These are phyloP conservation scores for Talaromyces marneffei DNA, from an alignment of 2,329 filamentous ascomycete genomes.

Conservation along the genomic window DNA sequence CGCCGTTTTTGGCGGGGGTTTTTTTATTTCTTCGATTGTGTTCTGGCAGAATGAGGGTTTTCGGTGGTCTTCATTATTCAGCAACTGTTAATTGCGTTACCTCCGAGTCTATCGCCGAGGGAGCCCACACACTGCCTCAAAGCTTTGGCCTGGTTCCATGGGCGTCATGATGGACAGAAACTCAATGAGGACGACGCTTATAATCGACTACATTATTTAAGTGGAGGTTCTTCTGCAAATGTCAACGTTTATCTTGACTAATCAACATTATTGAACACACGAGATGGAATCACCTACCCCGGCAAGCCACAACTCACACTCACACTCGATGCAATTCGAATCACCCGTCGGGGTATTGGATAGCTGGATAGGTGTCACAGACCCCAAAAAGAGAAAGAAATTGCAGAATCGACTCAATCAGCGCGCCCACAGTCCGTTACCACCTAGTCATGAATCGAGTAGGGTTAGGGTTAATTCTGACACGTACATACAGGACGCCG, in stretches of 20 bases:
- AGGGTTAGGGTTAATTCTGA: not conserved
- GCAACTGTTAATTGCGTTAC: not conserved
- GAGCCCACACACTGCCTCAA: not conserved
- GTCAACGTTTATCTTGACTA: not conserved
- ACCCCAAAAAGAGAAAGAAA: constrained; percentile 4
- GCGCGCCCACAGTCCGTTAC: constrained; percentile 4
- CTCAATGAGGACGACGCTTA: not conserved
- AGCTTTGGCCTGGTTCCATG: not conserved
- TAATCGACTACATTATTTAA: not conserved
- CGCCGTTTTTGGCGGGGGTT: constrained; percentile 32
- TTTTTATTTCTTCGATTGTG: constrained; percentile 37
- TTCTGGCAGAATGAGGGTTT: not conserved
- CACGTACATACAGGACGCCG: not conserved
- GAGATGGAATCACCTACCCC: not conserved
- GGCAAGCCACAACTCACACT: not conserved
- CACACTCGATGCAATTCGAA: not conserved
- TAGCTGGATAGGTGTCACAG: constrained; percentile 7
- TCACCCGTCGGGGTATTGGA: not conserved
- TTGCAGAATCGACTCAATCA: constrained; percentile 13
- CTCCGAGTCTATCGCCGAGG: not conserved
- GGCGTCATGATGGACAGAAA: not conserved
- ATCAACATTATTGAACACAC: not conserved
- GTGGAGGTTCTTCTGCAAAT: not conserved
- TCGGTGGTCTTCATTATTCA: not conserved
- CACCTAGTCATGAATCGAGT: not conserved